Evolutionary conservation across 495 filamentous ascomycete species (phyloP), one percentile per base, ranked within the genome.

Genomic region (Eremomyces bilateralis): DNA sequence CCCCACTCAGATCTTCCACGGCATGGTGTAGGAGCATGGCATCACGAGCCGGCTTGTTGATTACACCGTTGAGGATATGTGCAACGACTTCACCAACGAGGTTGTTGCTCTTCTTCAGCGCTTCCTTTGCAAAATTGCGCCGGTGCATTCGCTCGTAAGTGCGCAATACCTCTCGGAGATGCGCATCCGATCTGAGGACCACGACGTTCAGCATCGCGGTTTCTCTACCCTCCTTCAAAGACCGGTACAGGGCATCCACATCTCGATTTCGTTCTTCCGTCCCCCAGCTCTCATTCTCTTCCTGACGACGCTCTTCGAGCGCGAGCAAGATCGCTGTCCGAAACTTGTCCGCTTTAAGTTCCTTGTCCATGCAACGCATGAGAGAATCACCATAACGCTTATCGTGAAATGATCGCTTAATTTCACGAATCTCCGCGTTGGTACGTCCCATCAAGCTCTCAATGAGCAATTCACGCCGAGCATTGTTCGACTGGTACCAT

Each of bases 21-120:
- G 88, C 84, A 57, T 97, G 88, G 53, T 91, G 73, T 20, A 97
- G 63, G n/a, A 97, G 74, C 24, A 95, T 67, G 3, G 85, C 80
- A 52, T 97, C 88, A 34, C 88, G 84, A 42, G 91, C 76, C 21
- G 88, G 83, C 31, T 79, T 76, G 57, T 97, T 94, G 56, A 94
- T 84, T 27, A 85, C 73, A 47, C 90, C 88, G 56, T 93, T 93
- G 49, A 97, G 77, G 41, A 95, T 79, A 56, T 97, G 88, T 10
- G 85, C 80, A 16, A 97, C 70, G 15, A 88, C 71, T 57, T 97
- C 88, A 31, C 88, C 88, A 20, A 93, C 84, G 33, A 95, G 60
- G 47, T 94, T 95, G 13, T 69, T 71, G 42, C 76, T 83, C 60
- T 84, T 91, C 49, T 68, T 69, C 46, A 93, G 69, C 60, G 88